Conservation (phyloP, 495 filamentous ascomycete species). For the Xanthoparmelia taractica region DNA sequence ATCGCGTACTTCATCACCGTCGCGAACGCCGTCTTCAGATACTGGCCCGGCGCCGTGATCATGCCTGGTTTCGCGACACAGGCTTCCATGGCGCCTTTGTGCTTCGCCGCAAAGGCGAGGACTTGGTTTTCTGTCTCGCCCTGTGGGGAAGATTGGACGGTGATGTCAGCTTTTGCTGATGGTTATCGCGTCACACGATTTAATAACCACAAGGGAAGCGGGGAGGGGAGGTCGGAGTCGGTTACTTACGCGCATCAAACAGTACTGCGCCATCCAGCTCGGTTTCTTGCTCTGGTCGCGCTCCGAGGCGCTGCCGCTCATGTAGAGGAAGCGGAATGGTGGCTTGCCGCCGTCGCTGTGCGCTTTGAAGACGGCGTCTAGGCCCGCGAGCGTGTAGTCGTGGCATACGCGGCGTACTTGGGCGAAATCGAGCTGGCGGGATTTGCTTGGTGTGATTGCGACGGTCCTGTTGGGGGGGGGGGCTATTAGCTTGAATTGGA, state of each 20-base stretch:
- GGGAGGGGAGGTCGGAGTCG: no score
- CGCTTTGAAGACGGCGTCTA: constrained; percentile 32
- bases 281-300: constrained; percentile 36
- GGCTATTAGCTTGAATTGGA: background rate
- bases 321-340: constrained; percentile 42
- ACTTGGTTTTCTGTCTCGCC: constrained; percentile 38
- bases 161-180: background rate
- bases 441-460: constrained; percentile 36
- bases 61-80: constrained; percentile 36
- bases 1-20: constrained; percentile 15
- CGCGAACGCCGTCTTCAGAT: constrained; percentile 13
- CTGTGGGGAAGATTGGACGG: constrained; percentile 22
- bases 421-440: constrained; percentile 30
- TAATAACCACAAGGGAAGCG: no score
- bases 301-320: constrained; percentile 36
- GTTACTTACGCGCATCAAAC: constrained; percentile 36
- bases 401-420: constrained; percentile 39
- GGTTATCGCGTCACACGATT: no score
- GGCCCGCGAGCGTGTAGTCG: constrained; percentile 35
- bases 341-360: constrained; percentile 17
- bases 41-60: constrained; percentile 27
- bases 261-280: constrained; percentile 32
- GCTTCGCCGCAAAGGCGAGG: constrained; percentile 33
- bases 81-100: constrained; percentile 31
- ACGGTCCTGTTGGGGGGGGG: constrained; percentile 32